A percentile compares a stretch with the other conserved stretches of the same genome.
phyloP scores from a whole-genome alignment of 1,139 yeast genomes.

The Candida neerlandica region DNA sequence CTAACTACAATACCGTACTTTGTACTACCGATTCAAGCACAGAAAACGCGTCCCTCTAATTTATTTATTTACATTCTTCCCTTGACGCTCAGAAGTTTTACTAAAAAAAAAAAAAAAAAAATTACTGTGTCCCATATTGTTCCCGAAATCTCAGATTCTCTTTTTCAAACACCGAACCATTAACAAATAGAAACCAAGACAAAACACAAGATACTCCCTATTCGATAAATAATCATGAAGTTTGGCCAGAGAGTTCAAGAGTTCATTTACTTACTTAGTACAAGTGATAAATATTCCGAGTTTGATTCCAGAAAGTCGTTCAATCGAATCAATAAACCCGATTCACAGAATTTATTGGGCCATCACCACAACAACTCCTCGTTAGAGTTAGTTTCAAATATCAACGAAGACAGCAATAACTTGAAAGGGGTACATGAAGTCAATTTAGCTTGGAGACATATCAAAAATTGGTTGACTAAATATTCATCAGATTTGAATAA shows the following conservation, averaged over 20 bases:
- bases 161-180: conserved; percentile 1
- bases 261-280: conserved; percentile 63
- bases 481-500: conserved; percentile 58
- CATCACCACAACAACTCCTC: conserved; percentile 26
- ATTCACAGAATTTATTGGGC: conserved; percentile 32
- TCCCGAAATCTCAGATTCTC: background rate
- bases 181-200: background rate
- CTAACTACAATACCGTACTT: no score
- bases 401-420: conserved; percentile 6
- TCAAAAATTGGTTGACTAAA: conserved; percentile 60
- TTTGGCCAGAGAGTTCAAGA: conserved; percentile 45
- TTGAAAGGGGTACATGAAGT: conserved; percentile 64
- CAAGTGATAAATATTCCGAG: conserved; percentile 71
- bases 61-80: background rate
- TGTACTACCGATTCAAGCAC: no score
- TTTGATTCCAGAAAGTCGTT: conserved; percentile 56
- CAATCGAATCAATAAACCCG: conserved; percentile 48
- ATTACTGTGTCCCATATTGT: background rate
- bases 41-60: no score
- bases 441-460: conserved; percentile 69
- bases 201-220: no score
- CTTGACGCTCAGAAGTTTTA: background rate
- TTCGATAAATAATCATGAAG: conserved; percentile 24
- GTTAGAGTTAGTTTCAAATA: background rate
- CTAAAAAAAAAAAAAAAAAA: background rate